Conservation (phyloP, 768 basidiomycete species). For the Macrolepiota albuminosa region DNA sequence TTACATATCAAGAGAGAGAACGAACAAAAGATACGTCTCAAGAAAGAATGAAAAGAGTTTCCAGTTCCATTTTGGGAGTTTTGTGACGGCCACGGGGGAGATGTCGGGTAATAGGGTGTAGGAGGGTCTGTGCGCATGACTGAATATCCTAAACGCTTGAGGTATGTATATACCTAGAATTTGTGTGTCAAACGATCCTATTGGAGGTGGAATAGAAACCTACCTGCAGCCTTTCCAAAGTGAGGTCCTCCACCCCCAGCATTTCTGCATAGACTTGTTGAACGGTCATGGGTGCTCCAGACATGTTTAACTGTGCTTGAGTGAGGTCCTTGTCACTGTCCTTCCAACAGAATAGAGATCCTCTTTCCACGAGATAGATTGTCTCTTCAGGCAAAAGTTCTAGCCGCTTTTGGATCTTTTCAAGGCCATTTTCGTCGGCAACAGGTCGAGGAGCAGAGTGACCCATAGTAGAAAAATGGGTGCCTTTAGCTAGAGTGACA, state of each 20-base stretch:
- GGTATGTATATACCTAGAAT: slow-evolving; percentile 81
- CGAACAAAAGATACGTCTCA: slow-evolving; percentile 28
- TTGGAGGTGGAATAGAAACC: slow-evolving; percentile 7
- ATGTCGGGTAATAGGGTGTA: slow-evolving; percentile 26
- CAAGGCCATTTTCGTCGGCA: slow-evolving; percentile 25
- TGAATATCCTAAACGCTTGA: slow-evolving; percentile 88
- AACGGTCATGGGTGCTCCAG: slow-evolving; percentile 79
- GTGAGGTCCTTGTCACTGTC: slow-evolving; percentile 28
- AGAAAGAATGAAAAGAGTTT: slow-evolving; percentile 20
- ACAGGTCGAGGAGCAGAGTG: slow-evolving; percentile 59
- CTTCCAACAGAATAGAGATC: slow-evolving; percentile 83
- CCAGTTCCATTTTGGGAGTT: slow-evolving; percentile 9
- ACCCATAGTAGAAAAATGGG: slow-evolving; percentile 78
- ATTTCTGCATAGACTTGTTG: slow-evolving; percentile 88
- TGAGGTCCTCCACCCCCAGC: slow-evolving; percentile 74
- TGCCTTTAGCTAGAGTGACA: slow-evolving; percentile 74
- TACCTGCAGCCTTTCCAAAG: slow-evolving; percentile 87
- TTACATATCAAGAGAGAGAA: slow-evolving; percentile 29
- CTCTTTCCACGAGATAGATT: slow-evolving; percentile 89
- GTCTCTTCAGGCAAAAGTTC: slow-evolving; percentile 95
- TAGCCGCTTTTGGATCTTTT: slow-evolving; percentile 56
- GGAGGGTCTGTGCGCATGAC: slow-evolving; percentile 61
- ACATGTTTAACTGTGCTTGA: slow-evolving; percentile 33
- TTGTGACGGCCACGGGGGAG: slow-evolving; percentile 29
- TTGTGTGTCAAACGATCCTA: neutral